Evolutionary conservation across 495 filamentous ascomycete genomes (phyloP).

Genomic region (Hypoxylon lenormandii): DNA sequence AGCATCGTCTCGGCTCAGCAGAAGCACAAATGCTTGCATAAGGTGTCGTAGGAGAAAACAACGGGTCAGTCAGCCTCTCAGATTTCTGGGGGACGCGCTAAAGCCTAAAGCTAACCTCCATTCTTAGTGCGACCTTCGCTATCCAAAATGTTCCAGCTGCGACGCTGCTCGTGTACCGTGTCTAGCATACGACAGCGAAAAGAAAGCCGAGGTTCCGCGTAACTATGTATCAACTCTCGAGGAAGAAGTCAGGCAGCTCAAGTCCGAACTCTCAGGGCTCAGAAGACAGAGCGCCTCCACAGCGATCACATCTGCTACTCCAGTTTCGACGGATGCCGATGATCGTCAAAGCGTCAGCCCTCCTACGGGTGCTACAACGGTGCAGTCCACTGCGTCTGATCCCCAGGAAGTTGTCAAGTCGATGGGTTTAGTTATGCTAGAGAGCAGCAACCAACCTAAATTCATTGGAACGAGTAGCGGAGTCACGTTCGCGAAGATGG

Average conservation of each 20-base stretch:
- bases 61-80: constrained; percentile 10
- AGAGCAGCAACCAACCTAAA: constrained; percentile 42
- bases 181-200: constrained; percentile 44
- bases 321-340: constrained; percentile 13
- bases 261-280: constrained; percentile 34
- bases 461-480: constrained; percentile 48
- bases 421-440: constrained; percentile 42
- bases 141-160: constrained; percentile 47
- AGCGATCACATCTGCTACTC: constrained; percentile 2
- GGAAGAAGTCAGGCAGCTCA: constrained; percentile 39
- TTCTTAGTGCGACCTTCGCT: constrained; percentile 43
- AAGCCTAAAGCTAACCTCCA: constrained; percentile 5
- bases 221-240: constrained; percentile 49
- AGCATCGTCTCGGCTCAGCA: constrained; percentile 24
- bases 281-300: constrained; percentile 29
- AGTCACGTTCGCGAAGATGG: constrained; percentile 47
- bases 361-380: constrained; percentile 7
- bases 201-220: constrained; percentile 47
- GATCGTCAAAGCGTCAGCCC: constrained; percentile 21
- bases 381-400: constrained; percentile 32
- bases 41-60: constrained; percentile 34
- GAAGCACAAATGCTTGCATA: constrained; percentile 33
- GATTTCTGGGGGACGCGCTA: not conserved
- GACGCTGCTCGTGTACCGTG: constrained; percentile 42
- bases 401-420: constrained; percentile 44